These are phyloP conservation scores for Ascomycota sp. DNA, from an alignment of 2,329 filamentous ascomycete species.

Conservation along the genomic window DNA sequence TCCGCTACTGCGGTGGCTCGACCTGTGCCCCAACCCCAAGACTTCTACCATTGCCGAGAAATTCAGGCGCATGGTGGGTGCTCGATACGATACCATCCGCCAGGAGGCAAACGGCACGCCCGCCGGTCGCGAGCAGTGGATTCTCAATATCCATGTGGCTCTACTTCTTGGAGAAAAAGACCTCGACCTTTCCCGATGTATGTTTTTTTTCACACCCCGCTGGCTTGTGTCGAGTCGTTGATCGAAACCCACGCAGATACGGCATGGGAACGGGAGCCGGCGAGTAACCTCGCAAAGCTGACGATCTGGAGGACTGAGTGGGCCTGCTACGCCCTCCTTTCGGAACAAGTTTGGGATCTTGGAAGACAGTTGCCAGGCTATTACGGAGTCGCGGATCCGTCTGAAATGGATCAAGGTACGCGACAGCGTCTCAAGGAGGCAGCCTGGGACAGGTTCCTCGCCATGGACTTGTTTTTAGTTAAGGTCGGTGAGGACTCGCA, in stretches of 20 bases:
- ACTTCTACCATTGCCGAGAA: constrained; percentile 26
- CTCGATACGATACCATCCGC: constrained; percentile 42
- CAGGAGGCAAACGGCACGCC: constrained; percentile 28
- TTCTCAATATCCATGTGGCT: constrained; percentile 43
- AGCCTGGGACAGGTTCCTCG: constrained; percentile 31
- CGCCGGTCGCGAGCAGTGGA: constrained; percentile 43
- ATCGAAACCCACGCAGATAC: constrained; percentile 21
- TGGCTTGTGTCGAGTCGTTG: constrained; percentile 2
- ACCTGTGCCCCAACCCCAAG: constrained; percentile 29
- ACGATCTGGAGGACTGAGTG: constrained; percentile 39
- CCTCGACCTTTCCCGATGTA: constrained; percentile 36
- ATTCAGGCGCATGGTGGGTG: constrained; percentile 36
- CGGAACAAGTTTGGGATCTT: constrained; percentile 27
- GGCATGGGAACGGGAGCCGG: constrained; percentile 35
- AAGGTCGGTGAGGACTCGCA: constrained; percentile 31
- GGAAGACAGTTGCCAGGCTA: constrained; percentile 30
- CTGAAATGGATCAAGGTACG: constrained; percentile 19
- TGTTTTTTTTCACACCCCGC: constrained; percentile 7
- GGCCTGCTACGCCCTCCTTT: constrained; percentile 32
- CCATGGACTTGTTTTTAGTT: constrained; percentile 45
- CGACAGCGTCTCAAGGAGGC: constrained; percentile 26
- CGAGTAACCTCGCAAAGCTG: constrained; percentile 31
- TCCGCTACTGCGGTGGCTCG: constrained; percentile 39
- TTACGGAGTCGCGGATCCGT: constrained; percentile 26
- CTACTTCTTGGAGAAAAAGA: constrained; percentile 46